Conservation (phyloP, 2,329 filamentous ascomycete species). For the Aspergillus melleus region DNA sequence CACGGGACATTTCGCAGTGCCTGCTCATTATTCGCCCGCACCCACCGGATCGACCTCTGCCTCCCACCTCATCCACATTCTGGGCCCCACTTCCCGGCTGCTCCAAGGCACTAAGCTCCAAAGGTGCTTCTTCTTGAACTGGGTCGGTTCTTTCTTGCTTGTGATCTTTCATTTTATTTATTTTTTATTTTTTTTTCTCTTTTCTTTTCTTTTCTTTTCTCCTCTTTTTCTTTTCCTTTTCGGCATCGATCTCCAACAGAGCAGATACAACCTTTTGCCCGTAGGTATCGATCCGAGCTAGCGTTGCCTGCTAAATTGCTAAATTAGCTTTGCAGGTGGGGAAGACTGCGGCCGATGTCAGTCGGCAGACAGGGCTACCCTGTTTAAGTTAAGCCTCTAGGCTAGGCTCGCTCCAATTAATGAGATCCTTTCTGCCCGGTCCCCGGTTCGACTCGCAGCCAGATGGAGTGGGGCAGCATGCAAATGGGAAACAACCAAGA, state of each 20-base stretch:
- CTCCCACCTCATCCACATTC: constrained; percentile 1
- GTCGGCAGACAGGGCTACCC: constrained; percentile 5
- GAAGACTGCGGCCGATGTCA: constrained; percentile 7
- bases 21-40: constrained; percentile 3
- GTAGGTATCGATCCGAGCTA: neutral
- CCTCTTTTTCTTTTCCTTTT: neutral
- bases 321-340: constrained; percentile 7
- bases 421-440: constrained; percentile 6
- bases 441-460: constrained; percentile 4
- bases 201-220: neutral
- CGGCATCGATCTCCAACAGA: constrained; percentile 1
- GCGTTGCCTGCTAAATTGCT: neutral
- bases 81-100: constrained; percentile 20
- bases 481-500: neutral
- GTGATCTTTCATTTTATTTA: neutral
- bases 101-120: neutral
- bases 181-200: neutral
- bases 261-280: constrained; percentile 6
- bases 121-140: neutral
- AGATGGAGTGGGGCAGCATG: neutral
- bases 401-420: constrained; percentile 4
- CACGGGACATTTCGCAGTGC: constrained; percentile 15
- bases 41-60: constrained; percentile 10
- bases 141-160: too few relatives aligned
- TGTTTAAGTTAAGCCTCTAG: constrained; percentile 9